Evolutionary conservation across 805 yeast genomes (phyloP).

Genomic region (Tetrapisispora iriomotensis): DNA sequence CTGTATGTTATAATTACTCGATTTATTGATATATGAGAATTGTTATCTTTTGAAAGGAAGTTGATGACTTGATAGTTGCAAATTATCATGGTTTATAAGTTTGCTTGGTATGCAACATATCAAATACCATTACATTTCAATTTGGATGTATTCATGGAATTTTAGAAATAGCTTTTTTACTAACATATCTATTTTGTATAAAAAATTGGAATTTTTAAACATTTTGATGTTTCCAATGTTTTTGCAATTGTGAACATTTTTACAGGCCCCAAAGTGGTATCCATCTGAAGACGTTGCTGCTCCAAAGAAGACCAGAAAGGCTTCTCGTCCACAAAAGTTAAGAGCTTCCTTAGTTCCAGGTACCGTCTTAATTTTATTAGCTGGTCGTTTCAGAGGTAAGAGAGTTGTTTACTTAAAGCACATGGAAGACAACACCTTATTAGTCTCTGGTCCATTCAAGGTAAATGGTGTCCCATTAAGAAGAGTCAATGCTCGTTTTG

Average conservation of each 20-base stretch:
- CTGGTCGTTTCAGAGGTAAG: slow-evolving; percentile 99
- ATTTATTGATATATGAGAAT: neutral
- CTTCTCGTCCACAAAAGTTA: slow-evolving; percentile 86
- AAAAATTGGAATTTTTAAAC: no score
- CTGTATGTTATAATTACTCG: slow-evolving; percentile 16
- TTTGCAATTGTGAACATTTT: no score
- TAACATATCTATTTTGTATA: no score
- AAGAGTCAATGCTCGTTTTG: slow-evolving; percentile 98
- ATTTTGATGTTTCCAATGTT: no score
- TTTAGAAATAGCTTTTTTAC: no score
- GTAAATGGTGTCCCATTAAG: slow-evolving; percentile 99
- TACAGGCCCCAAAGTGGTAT: slow-evolving; percentile 92
- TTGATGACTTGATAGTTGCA: no score
- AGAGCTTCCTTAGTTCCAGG: slow-evolving; percentile 97
- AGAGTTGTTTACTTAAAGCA: slow-evolving; percentile 96
- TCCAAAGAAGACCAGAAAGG: slow-evolving; percentile 83
- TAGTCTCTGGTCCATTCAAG: slow-evolving; percentile 98
- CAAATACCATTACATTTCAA: no score
- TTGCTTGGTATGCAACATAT: no score
- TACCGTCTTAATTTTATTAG: slow-evolving; percentile 91
- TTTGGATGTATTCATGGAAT: no score
- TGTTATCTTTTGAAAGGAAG: no score
- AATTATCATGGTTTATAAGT: no score
- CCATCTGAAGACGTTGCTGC: slow-evolving; percentile 85
- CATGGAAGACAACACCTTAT: slow-evolving; percentile 94